phyloP scores from a whole-genome alignment of 2,329 filamentous ascomycete species.

The Coniella lustricola region DNA sequence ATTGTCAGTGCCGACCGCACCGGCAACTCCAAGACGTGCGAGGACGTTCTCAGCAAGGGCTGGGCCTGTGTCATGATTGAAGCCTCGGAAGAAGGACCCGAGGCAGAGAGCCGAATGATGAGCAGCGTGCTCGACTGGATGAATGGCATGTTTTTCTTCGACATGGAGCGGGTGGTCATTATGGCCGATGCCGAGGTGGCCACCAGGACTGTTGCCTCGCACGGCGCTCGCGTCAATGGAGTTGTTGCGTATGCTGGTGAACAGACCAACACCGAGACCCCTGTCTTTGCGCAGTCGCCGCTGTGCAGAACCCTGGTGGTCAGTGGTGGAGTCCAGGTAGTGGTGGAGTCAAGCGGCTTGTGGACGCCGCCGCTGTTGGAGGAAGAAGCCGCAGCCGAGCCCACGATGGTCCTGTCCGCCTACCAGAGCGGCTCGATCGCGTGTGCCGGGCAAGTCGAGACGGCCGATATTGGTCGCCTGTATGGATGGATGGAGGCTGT shows the following conservation, averaged over 20 bases:
- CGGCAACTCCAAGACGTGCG: slow-evolving; percentile 52
- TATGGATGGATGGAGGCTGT: slow-evolving; percentile 3
- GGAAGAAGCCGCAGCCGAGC: not conserved
- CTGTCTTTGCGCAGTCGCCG: not conserved
- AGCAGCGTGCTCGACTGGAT: slow-evolving; percentile 56
- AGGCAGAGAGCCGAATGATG: slow-evolving; percentile 57
- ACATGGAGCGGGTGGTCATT: slow-evolving; percentile 49
- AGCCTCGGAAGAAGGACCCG: slow-evolving; percentile 51
- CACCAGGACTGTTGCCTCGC: not conserved
- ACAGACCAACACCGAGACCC: not conserved
- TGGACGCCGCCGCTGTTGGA: slow-evolving; percentile 4
- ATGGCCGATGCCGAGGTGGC: slow-evolving; percentile 36
- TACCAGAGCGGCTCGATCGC: not conserved
- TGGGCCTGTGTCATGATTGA: slow-evolving; percentile 58
- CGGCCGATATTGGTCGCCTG: not conserved
- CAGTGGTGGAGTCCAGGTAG: not conserved
- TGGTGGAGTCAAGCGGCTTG: not conserved
- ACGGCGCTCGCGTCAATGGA: slow-evolving; percentile 1
- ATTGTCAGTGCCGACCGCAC: slow-evolving; percentile 56
- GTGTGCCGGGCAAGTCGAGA: not conserved
- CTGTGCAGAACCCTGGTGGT: slow-evolving; percentile 7
- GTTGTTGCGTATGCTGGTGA: slow-evolving; percentile 3
- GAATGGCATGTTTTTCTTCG: slow-evolving; percentile 39
- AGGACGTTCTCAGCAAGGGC: slow-evolving; percentile 55
- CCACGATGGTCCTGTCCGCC: not conserved